Base-by-base conservation (phyloP, 2,329 filamentous ascomycete genomes). In the Fusarium tanahbumbuense region DNA sequence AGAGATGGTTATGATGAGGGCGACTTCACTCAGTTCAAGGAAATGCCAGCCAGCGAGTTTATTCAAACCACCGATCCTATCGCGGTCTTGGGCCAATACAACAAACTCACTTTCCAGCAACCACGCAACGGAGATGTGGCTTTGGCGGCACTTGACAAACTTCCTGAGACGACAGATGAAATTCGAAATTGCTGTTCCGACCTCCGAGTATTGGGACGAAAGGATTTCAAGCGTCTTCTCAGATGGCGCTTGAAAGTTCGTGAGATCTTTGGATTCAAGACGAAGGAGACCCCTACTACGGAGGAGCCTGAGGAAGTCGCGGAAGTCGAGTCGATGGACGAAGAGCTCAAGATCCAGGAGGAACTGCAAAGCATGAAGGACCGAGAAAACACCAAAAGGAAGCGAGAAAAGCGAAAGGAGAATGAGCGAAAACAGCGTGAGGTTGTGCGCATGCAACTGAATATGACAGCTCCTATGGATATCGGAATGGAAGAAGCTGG, bases 1-100 rank as follows among this genome's bases (percentile, higher is more conserved):
- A 87, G 96, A 84, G 95, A 97, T 46, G 96, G 96, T 85, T 99
- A 99, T 72, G 95, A 98, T 72, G 96, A 99, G 80, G 95, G 93
- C 37, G 94, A 99, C 72, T 97, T 91, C 80, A 95, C 90, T 7
- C 93, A 97, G 75, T 97, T 92, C 84, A 97, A 98, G 78, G 93
- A 97, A 76, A 88, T 92, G 4, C 84, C 93, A 0, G 95, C 94
- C 1, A 96, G 91, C 78, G 93, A 98, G 58, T 99, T 98, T 78
- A 94, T 99, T 68, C 92, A 98, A 77, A 97, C 94, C 0, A 89
- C 88, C 1, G 96, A 99, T 76, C 96, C 96, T 0, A 98, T 99
- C 66, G 92, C 93, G 5, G 94, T 99, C 75, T 87, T 99, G 2
- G 97, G 94, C 54, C 89, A 88, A 59, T 88, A 93, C 81, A 98